Base-by-base conservation (phyloP, 2,329 filamentous ascomycete species). In the Aspergillus novofumigatus region DNA sequence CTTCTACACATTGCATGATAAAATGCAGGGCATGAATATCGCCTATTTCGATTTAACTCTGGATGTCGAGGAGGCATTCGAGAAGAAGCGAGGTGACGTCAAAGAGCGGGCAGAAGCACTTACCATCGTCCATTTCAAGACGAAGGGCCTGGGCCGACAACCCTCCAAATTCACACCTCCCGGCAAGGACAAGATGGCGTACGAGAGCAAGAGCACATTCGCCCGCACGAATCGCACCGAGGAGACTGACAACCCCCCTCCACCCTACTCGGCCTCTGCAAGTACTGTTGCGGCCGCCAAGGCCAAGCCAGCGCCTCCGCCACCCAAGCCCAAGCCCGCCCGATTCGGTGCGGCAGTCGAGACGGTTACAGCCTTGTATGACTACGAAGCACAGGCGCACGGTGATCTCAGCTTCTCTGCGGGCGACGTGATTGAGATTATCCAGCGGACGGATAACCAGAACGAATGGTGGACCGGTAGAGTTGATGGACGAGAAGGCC, bases 391-490 rank as follows among this genome's bases (percentile, higher is more conserved):
- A 5, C 92, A 97, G 72, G 92, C 93, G 1, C 92, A 96, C 62
- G 92, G 92, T 3, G 94, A 99, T 71, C 78, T 99, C 61, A 96
- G 90, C 67, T 99, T 99, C 77, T 83, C 83, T 20, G 86, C 91
- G 0, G 92, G 93, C 4, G 94, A 99, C 60, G 78, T 89, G 4
- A 97, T 99, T 68, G 92, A 97, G 73, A 92, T 99, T 65, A 73
- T 94, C 2, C 83, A 82, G 59, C 83, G 90, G 64, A 96, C 91
- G n/a, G 81, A 84, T 61, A 97, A 96, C 68, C 87, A 91, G 52
- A 97, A 99, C 66, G 94, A 99, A 75, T 99, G 94, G 94, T 99
- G 94, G 94, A 87, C 83, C 8, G 94, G 94, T 41, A 90, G 86
- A 71, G 71, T 96, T 54, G 81, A 88, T 58, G 91, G 89, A 51